A percentile compares a stretch with the other conserved stretches of the same genome.
Conservation (phyloP, 1,284 basidiomycete genomes). For the Microbotryum violaceum region DNA sequence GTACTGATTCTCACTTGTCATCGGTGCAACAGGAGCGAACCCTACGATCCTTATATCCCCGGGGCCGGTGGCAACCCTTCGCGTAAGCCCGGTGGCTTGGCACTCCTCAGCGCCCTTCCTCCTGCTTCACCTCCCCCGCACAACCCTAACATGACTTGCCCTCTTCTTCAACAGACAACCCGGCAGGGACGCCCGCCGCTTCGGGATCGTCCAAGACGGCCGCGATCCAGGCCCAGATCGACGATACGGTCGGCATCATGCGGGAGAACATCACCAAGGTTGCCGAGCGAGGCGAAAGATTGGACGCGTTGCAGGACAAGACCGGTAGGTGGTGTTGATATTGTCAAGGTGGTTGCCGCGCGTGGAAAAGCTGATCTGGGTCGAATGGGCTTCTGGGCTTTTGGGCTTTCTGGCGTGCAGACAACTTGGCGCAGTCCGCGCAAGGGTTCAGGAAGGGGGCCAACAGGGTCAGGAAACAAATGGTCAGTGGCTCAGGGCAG, state of each 20-base stretch:
- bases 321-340: constrained; percentile 59
- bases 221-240: constrained; percentile 86
- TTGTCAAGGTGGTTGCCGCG: constrained; percentile 4
- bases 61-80: constrained; percentile 49
- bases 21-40: constrained; percentile 48
- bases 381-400: background rate
- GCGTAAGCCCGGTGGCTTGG: background rate
- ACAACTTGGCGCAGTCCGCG: constrained; percentile 95
- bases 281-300: constrained; percentile 85
- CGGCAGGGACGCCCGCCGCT: background rate
- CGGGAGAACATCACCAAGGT: constrained; percentile 95
- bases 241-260: constrained; percentile 94
- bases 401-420: constrained; percentile 49
- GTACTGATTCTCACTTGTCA: background rate
- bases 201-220: constrained; percentile 55
- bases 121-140: constrained; percentile 4
- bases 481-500: constrained; percentile 46
- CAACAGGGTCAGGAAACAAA: constrained; percentile 92
- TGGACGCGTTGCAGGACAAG: constrained; percentile 95
- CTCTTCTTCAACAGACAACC: background rate
- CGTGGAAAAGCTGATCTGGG: background rate
- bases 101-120: background rate
- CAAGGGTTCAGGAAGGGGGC: constrained; percentile 97
- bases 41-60: constrained; percentile 92
- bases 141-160: constrained; percentile 6